Evolutionary conservation across 208 protist genomes (phyloP).

Genomic region (Crithidia bombi): DNA sequence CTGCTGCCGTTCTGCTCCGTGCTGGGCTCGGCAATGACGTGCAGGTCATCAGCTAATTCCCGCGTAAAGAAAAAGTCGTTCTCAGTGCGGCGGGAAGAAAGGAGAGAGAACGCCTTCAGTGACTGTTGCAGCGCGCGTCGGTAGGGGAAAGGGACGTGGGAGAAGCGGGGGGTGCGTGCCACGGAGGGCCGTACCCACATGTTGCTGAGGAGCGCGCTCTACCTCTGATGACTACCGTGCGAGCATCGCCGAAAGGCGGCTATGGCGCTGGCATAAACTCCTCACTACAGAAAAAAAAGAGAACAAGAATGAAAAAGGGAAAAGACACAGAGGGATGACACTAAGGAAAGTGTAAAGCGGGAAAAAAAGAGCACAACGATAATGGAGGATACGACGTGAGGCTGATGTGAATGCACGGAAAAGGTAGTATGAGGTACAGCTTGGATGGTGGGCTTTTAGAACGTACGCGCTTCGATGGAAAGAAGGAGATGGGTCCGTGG

Average conservation of each 20-base stretch:
- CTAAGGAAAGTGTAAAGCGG: too few relatives aligned
- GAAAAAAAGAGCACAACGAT: too few relatives aligned
- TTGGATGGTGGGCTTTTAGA: too few relatives aligned
- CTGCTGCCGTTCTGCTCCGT: neutral
- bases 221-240: neutral
- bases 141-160: neutral
- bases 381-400: too few relatives aligned
- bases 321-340: too few relatives aligned
- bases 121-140: neutral
- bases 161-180: neutral
- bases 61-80: neutral
- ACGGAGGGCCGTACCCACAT: neutral
- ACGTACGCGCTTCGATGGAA: too few relatives aligned
- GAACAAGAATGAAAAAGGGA: neutral
- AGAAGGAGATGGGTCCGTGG: too few relatives aligned
- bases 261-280: neutral
- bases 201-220: neutral
- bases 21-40: neutral
- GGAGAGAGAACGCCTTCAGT: neutral
- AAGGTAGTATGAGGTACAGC: too few relatives aligned
- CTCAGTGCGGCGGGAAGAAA: neutral
- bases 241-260: neutral
- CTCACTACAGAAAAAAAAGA: conserved; percentile 13
- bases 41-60: conserved; percentile 5
- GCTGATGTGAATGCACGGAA: too few relatives aligned